phyloP scores from a whole-genome alignment of 331 rosid genomes.

The Rhamnella rubrinervis region DNA sequence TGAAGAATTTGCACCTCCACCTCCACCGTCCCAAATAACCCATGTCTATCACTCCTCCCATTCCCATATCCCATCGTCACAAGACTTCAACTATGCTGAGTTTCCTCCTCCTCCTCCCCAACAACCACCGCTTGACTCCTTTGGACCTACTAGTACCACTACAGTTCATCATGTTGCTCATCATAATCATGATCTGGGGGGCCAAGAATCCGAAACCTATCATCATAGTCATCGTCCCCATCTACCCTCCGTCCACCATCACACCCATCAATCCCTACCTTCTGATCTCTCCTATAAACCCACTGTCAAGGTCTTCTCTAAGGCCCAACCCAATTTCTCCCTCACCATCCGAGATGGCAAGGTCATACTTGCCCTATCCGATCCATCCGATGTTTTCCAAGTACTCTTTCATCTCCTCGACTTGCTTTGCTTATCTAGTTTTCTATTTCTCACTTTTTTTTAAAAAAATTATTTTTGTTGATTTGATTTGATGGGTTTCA shows the following conservation, averaged over 20 bases:
- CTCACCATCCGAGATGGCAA: conserved; percentile 54
- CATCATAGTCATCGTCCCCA: not conserved
- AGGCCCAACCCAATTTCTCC: conserved; percentile 52
- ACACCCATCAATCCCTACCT: not conserved
- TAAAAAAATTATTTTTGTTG: not conserved
- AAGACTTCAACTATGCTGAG: too few relatives aligned
- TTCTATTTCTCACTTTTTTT: not conserved
- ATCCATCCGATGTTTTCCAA: conserved; percentile 53
- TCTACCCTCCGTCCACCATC: not conserved
- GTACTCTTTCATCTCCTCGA: conserved; percentile 15
- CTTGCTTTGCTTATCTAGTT: not conserved
- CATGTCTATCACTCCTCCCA: too few relatives aligned
- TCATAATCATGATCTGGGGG: not conserved
- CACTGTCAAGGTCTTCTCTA: conserved; percentile 45
- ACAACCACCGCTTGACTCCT: not conserved
- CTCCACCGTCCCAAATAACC: too few relatives aligned
- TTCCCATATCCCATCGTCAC: too few relatives aligned
- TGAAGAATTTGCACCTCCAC: too few relatives aligned
- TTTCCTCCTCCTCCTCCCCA: not conserved
- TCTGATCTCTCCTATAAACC: conserved; percentile 20
- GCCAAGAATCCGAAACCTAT: not conserved
- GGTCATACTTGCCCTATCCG: conserved; percentile 53
- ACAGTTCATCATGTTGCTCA: not conserved
- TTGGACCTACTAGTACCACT: not conserved
- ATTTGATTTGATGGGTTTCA: conserved; percentile 22